Evolutionary conservation across 371 early-diverging fungal species (phyloP).

Genomic region (Circinella minor): DNA sequence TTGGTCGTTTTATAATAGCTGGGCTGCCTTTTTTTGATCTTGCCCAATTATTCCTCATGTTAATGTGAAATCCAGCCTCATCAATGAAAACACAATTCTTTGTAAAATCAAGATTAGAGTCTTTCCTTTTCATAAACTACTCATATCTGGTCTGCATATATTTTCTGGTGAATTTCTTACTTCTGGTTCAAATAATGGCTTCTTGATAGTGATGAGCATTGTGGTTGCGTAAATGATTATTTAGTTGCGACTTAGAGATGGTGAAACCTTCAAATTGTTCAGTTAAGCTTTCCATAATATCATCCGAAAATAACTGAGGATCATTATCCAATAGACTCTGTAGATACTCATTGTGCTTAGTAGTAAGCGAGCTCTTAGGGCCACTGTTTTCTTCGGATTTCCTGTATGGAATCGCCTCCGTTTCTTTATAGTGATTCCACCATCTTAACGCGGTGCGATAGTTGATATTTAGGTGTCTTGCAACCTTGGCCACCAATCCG

Average conservation of each 20-base stretch:
- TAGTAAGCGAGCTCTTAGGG: constrained; percentile 8
- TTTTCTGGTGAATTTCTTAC: no score
- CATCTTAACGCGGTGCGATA: neutral
- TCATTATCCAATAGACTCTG: neutral
- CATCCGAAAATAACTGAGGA: constrained; percentile 1
- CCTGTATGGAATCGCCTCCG: neutral
- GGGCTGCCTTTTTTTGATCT: no score
- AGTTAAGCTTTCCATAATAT: constrained; percentile 5
- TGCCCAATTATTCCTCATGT: no score
- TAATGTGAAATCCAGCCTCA: no score
- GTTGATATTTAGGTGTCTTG: neutral
- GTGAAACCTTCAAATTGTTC: constrained; percentile 10
- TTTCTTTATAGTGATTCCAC: constrained; percentile 4
- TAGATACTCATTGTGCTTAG: constrained; percentile 1
- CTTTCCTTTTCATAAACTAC: no score
- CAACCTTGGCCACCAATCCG: neutral
- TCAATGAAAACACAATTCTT: no score
- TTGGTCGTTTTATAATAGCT: no score
- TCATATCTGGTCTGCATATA: no score
- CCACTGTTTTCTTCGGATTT: constrained; percentile 4
- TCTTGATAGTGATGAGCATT: neutral
- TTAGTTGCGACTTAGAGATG: constrained; percentile 9
- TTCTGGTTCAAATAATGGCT: neutral
- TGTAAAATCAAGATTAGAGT: no score
- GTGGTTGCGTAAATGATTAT: constrained; percentile 1